Percentiles rank a stretch among this genome's conserved stretches.
phyloP scores from a whole-genome alignment of 225 moss, liverwort and hornwort genomes.

The Pseudisothecium myosuroides region DNA sequence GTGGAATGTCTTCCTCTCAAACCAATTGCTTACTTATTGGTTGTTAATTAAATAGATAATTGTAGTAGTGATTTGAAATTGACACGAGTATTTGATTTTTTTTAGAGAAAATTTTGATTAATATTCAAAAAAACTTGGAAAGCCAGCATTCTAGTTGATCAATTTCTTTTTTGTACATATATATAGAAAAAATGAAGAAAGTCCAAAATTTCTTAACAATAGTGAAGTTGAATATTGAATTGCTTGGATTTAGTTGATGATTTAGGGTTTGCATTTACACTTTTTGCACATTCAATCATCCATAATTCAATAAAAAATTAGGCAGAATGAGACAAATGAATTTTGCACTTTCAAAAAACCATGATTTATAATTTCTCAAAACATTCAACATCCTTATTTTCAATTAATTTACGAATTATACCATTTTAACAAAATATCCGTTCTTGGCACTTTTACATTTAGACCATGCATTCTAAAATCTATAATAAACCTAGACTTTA shows the following conservation, averaged over 20 bases:
- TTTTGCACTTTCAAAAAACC: too few relatives aligned
- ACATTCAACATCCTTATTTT: neutral
- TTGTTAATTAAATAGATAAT: neutral
- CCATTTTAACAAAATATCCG: too few relatives aligned
- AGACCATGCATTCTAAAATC: too few relatives aligned
- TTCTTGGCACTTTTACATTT: too few relatives aligned
- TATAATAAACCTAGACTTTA: too few relatives aligned
- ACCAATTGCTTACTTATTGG: neutral
- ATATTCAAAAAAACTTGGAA: neutral
- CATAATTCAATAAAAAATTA: neutral
- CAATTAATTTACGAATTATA: neutral
- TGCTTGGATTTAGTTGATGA: neutral
- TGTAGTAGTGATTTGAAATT: neutral
- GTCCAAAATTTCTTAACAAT: neutral
- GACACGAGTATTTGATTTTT: neutral
- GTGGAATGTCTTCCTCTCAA: neutral
- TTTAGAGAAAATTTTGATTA: neutral
- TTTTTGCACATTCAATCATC: neutral
- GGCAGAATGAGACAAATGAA: too few relatives aligned
- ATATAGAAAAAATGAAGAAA: neutral
- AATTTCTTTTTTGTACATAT: neutral
- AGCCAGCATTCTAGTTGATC: fast-evolving
- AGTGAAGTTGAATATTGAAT: neutral
- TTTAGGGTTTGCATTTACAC: neutral
- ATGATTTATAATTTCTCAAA: neutral